Evolutionary conservation across 345 rosid species (phyloP), one percentile per base, ranked within the genome.

Genomic region (Hibiscus trionum): DNA sequence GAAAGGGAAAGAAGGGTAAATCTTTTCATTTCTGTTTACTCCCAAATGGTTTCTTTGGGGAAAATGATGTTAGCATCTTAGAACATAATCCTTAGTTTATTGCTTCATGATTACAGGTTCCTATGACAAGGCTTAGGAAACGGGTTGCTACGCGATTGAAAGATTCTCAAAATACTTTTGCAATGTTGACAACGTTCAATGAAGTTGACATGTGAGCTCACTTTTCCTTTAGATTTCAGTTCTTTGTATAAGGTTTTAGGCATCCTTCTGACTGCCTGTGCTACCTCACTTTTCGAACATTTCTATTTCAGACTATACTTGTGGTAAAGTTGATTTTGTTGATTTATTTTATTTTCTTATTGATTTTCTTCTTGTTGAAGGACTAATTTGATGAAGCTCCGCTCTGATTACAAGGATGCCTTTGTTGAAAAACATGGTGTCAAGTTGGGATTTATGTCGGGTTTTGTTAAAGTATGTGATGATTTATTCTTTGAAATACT

Each of bases 321-420:
- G 17, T 47, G 15, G 11, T 12, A 47, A 47, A 27, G 31, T 27
- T 27, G 31, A 50, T 50, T 4, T n/a, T 39, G 7, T 15, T 39
- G 39, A 9, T 44, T 44, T 71, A 35, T 42, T 27, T 42, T 12
- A 4, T 71, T 42, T 49, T 7, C 26, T 72, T 10, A 49, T 49
- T 6, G 19, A 50, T 52, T 49, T 71, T 31, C 73, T 77, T 42
- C 33, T 66, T 31, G 1, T 61, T 80, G 79, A 66, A 95, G 99
- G 99, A 92, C 98, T 59, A 95, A 90, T 82, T 83, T 95, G 90
- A 95, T 92, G 98, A 92, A 92, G 82, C 97, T 92, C 55, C 94
- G 97, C 16, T 89, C 99, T 10, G 96, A 95, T 8, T 95, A 92
- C 84, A 95, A 92, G 81, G 99, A 95, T 82, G 98, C 93, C 52